A percentile compares a stretch with the other conserved stretches of the same genome.
Conservation (phyloP, 148 eudicot species). For the Camellia lanceoleosa region DNA sequence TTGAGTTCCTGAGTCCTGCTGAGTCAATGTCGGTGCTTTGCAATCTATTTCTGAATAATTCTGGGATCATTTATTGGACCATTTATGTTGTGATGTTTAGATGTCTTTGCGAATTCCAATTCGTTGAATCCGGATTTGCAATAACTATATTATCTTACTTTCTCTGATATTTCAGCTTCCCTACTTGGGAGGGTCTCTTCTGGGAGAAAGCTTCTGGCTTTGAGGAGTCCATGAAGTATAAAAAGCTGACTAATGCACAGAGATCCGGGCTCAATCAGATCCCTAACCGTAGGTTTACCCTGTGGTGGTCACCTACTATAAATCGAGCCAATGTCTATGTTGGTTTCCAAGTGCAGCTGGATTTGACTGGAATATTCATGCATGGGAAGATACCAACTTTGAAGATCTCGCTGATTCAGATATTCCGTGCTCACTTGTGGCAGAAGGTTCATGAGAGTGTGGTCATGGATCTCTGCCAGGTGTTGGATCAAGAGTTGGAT, state of each 20-base stretch:
- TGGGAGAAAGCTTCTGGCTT: slow-evolving; percentile 99
- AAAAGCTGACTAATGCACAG: slow-evolving; percentile 96
- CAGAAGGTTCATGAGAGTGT: slow-evolving; percentile 99
- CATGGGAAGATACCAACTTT: slow-evolving; percentile 97
- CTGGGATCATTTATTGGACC: background rate
- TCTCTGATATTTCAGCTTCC: slow-evolving; percentile 57
- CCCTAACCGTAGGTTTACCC: slow-evolving; percentile 95
- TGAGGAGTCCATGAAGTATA: slow-evolving; percentile 99
- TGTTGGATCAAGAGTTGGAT: slow-evolving; percentile 94
- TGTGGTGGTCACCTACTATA: slow-evolving; percentile 99
- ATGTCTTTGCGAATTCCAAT: background rate
- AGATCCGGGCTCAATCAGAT: slow-evolving; percentile 98
- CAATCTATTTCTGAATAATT: background rate
- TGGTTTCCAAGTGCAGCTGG: slow-evolving; percentile 99
- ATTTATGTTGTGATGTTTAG: background rate
- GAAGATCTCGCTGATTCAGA: slow-evolving; percentile 96
- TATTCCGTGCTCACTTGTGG: slow-evolving; percentile 99
- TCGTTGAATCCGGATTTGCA: background rate
- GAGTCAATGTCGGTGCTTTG: background rate
- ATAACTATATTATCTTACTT: background rate
- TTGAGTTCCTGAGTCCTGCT: background rate
- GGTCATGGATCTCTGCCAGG: slow-evolving; percentile 99
- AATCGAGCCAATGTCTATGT: slow-evolving; percentile 98
- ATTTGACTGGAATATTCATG: slow-evolving; percentile 98
- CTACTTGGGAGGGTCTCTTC: slow-evolving; percentile 99